Evolutionary conservation across 352 stramenopile genomes (phyloP), one percentile per base, ranked within the genome.

Genomic region (Pythium diclinum): DNA sequence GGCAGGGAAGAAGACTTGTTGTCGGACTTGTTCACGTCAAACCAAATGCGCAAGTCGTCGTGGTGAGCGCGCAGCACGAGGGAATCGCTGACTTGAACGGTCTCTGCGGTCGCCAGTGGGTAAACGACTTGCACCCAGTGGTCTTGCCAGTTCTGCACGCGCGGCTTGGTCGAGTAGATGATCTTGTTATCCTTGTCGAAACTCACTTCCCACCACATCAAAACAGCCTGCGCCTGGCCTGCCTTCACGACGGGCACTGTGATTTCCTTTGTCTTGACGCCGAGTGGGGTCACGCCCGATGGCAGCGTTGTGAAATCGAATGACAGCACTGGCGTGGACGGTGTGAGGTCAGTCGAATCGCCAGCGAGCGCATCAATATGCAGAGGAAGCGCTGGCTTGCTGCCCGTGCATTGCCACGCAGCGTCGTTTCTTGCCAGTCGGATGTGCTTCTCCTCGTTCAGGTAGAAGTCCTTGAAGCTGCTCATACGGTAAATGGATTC

Each of bases 61-160:
- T 89, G 79, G 63, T 84, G 73, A n/a, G 83, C 75, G 46, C 71
- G 79, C 5, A 94, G 44, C 47, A 78, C 34, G 1, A 94, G 25
- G 14, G 47, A 17, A 19, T 83, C 77, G 14, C 47, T 46, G 10
- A 17, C 19, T 9, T 34, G 6, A 14, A 81, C 70, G 0, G 66
- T 49, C 8, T 76, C 65, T 3, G 74, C 59, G 3, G 73, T 65
- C 1, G 82, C 61, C 1, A 92, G 71, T 3, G 85, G 85, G 59
- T 82, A 92, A 0, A 91, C 81, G 19, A 94, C 85, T 44, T 88
- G 81, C 9, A 92, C 83, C 85, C 83, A 94, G 68, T 94, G 83
- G 54, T 94, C 85, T 44, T 94, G 85, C 85, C 85, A 94, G 59
- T 89, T 91, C 63, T 92, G 81, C 53, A 59, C 78, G 5, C 63